Evolutionary conservation across 768 basidiomycete species (phyloP).

Genomic region (Pulveroboletus ravenelii): DNA sequence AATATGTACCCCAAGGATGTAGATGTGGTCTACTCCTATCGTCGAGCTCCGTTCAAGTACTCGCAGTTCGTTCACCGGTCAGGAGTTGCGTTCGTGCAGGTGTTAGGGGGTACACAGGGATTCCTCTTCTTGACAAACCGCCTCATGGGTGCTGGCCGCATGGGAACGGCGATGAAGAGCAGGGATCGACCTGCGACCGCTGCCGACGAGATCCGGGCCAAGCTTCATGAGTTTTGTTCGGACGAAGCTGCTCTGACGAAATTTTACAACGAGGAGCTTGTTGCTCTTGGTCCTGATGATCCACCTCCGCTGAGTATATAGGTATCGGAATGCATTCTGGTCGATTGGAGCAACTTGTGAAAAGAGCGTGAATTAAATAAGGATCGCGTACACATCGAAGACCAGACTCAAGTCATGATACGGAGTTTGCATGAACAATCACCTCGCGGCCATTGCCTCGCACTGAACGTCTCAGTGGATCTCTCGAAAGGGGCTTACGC

Average conservation of each 20-base stretch:
- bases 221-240: constrained; percentile 61
- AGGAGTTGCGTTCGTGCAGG: constrained; percentile 87
- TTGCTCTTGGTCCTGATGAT: constrained; percentile 41
- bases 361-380: not conserved
- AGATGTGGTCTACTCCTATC: constrained; percentile 87
- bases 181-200: constrained; percentile 54
- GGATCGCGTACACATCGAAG: constrained; percentile 6
- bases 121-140: constrained; percentile 90
- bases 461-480: constrained; percentile 58
- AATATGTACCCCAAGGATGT: constrained; percentile 74
- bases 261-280: constrained; percentile 75
- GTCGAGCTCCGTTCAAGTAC: constrained; percentile 68
- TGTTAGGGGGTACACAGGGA: constrained; percentile 71
- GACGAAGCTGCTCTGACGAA: constrained; percentile 46
- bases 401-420: constrained; percentile 26
- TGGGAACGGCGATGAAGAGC: constrained; percentile 50
- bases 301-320: constrained; percentile 44
- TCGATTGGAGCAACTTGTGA: constrained; percentile 8
- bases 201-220: constrained; percentile 58
- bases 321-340: constrained; percentile 9
- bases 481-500: constrained; percentile 70
- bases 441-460: constrained; percentile 70
- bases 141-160: constrained; percentile 66
- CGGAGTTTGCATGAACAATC: constrained; percentile 45
- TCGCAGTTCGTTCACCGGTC: constrained; percentile 91